Conservation (phyloP, 805 yeast genomes). For the Ogataea kodamae region DNA sequence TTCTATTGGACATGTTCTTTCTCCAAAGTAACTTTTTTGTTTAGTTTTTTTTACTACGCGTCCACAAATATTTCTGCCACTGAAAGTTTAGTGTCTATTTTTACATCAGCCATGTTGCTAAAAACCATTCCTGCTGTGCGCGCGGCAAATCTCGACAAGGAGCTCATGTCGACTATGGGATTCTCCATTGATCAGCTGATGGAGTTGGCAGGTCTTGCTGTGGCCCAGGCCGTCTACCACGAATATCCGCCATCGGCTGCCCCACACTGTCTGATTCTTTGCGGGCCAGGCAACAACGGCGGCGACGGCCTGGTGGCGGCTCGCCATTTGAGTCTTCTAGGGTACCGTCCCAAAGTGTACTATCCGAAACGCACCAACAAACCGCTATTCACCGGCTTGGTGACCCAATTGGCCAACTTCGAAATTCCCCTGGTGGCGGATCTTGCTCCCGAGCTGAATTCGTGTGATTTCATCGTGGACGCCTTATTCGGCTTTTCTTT, state of each 20-base stretch:
- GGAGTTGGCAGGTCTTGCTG: conserved; percentile 96
- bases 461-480: conserved; percentile 60
- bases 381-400: conserved; percentile 57
- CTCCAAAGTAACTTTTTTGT: conserved; percentile 7
- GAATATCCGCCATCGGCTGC: conserved; percentile 53
- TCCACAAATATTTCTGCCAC: conserved; percentile 8
- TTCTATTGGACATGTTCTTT: conserved; percentile 19
- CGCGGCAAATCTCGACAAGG: conserved; percentile 79
- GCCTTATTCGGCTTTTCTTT: conserved; percentile 92
- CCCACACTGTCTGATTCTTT: conserved; percentile 60
- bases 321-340: conserved; percentile 78
- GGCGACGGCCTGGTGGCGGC: conserved; percentile 98
- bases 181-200: conserved; percentile 83
- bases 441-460: conserved; percentile 28
- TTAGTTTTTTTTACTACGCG: conserved; percentile 15
- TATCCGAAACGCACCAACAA: conserved; percentile 69
- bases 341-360: conserved; percentile 69
- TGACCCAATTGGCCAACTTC: conserved; percentile 63
- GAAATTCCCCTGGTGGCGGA: conserved; percentile 53
- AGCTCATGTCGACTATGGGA: conserved; percentile 76
- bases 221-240: conserved; percentile 77
- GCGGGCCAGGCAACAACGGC: conserved; percentile 96
- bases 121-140: conserved; percentile 45
- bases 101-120: conserved; percentile 25
- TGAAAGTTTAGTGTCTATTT: background rate